Base-by-base conservation (phyloP, 139 green algal genomes). In the Tetradesmus lagerheimii region DNA sequence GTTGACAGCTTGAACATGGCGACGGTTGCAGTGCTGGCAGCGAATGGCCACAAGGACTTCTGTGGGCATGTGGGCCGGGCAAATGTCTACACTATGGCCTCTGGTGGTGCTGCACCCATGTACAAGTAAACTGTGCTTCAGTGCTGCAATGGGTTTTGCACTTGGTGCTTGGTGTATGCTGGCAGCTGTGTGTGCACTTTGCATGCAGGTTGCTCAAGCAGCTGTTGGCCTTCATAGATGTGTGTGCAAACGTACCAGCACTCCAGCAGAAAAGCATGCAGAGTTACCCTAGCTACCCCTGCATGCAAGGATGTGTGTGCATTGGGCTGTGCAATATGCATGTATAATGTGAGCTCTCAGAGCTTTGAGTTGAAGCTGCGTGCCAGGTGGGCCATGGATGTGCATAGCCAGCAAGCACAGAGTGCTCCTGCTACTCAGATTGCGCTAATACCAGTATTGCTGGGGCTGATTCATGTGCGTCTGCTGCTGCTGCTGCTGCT, bases 31-130 rank as follows among this genome's bases (percentile, higher is more conserved):
- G 89, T 90, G 18, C 83, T 97, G 39, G 90, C 93, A 43, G 89
- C 91, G 25, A 96, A 96, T 75, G 83, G 71, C 31, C 95, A 96
- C 89, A 91, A 94, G 83, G 93, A 95, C 66, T 97, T 97, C 88
- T 94, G 87, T 37, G 45, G 74, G 45, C 93, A 97, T 82, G 93
- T 98, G 92, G 92, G 84, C n/a, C 77, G 91, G 45, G 89, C 85
- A 20, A 92, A 93, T 74, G 94, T 98, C 4, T 75, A 92, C 34
- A 96, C 93, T 67, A 98, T 98, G 92, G 96, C 96, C 16, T 96
- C 91, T 57, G 96, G 96, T 5, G 96, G 96, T 4, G 81, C 91
- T 39, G 47, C 94, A 31, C 94, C 96, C 0, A 89, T 57, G 62
- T 96, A 91, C 93, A 94, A 93, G 94, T 96, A 62, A 92, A n/a